These are phyloP conservation scores for Stromatinia cepivora DNA, from an alignment of 2,329 filamentous ascomycete genomes.

Conservation along the genomic window DNA sequence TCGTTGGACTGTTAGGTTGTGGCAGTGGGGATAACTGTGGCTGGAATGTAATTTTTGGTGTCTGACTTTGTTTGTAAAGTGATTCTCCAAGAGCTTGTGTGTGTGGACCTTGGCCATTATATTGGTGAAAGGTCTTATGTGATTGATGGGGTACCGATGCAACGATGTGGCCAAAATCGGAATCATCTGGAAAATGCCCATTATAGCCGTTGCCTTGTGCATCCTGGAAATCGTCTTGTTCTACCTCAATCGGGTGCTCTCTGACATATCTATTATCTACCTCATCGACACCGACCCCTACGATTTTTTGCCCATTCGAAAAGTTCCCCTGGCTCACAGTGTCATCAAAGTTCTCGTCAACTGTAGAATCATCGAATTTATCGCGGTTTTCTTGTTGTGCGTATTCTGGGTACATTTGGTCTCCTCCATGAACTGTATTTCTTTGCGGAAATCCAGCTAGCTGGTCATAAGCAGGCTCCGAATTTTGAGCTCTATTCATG, in stretches of 20 bases:
- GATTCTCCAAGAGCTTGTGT: not conserved
- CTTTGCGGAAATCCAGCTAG: not conserved
- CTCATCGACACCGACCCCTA: not conserved
- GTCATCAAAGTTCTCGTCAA: conserved; percentile 12
- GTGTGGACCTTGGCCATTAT: conserved; percentile 4
- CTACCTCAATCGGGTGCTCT: not conserved
- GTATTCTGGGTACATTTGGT: not conserved
- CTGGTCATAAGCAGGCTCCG: conserved; percentile 7
- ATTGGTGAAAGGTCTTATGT: not conserved
- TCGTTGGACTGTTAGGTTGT: conserved; percentile 1
- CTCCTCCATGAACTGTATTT: not conserved
- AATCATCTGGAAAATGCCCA: not conserved
- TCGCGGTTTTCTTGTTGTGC: not conserved
- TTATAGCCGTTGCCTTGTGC: not conserved
- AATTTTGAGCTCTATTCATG: not conserved
- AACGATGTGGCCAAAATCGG: not conserved
- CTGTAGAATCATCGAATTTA: conserved; percentile 15
- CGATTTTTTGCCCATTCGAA: not conserved
- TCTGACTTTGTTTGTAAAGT: conserved; percentile 14
- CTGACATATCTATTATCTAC: not conserved
- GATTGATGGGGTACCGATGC: not conserved
- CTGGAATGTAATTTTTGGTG: not conserved
- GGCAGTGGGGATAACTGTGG: not conserved
- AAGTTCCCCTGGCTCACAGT: conserved; percentile 13
- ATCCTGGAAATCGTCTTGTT: not conserved